phyloP scores from a whole-genome alignment of 73 alveolate species.

The Stentor coeruleus region DNA sequence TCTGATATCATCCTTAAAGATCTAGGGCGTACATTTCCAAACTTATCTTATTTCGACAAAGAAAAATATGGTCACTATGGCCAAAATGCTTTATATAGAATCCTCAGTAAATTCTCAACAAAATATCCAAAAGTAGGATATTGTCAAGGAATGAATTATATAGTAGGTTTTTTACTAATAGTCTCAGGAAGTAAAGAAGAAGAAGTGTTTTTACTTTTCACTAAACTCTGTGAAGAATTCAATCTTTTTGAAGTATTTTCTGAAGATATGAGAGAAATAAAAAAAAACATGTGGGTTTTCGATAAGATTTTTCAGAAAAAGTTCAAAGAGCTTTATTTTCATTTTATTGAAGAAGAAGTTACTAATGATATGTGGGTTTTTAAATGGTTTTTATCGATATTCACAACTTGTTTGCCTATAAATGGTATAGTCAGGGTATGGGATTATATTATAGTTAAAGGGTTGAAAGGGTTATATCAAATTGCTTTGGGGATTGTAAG shows the following conservation, averaged over 20 bases:
- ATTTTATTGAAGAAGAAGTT: slow-evolving; percentile 37
- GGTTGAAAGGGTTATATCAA: slow-evolving; percentile 2
- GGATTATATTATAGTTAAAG: slow-evolving; percentile 52
- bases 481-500: background rate
- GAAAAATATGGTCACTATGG: background rate
- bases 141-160: slow-evolving; percentile 53
- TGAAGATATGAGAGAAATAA: slow-evolving; percentile 43
- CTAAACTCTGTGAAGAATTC: slow-evolving; percentile 31
- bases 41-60: background rate
- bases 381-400: slow-evolving; percentile 52
- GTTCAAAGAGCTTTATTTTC: slow-evolving; percentile 41
- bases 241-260: slow-evolving; percentile 42
- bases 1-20: no score
- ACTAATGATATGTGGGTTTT: slow-evolving; percentile 45
- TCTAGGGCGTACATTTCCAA: slow-evolving; percentile 5
- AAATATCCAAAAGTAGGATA: slow-evolving; percentile 43
- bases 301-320: slow-evolving; percentile 37
- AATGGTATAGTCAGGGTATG: slow-evolving; percentile 48
- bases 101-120: background rate
- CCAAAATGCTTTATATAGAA: background rate
- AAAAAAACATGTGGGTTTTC: slow-evolving; percentile 38
- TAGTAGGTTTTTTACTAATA: slow-evolving; percentile 55
- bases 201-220: slow-evolving; percentile 57
- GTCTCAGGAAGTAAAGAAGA: slow-evolving; percentile 60
- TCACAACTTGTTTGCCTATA: slow-evolving; percentile 41